Evolutionary conservation across 306 rosid genomes (phyloP), one percentile per base, ranked within the genome.

Genomic region (Dalbergia cultrata): DNA sequence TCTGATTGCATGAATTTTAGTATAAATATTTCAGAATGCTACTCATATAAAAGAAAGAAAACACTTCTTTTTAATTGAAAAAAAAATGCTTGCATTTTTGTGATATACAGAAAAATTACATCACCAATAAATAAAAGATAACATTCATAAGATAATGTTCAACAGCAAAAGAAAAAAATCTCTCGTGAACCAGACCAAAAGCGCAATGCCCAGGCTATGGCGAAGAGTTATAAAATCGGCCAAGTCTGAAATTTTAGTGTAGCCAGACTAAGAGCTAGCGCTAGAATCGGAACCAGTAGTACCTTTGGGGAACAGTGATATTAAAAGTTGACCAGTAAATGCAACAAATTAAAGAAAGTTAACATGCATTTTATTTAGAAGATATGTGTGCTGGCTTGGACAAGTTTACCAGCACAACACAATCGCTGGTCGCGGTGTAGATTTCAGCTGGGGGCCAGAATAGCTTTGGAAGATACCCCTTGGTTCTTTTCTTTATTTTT

Each of bases 291-390:
- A 50, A 50, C 18, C 57, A 50, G 57, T 50, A 1, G 57, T 50
- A n/a, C 7, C 57, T 50, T 50, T 50, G 17, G 57, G 57, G 57
- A 16, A n/a, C 57, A 13, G 2, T 4, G 57, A 7, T 13, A 50
- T 50, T 50, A 50, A 43, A 43, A 43, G 47, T 43, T 13, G 14
- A 50, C 17, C 45, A 0, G 47, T 4, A 50, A 50, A 50, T 50
- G 57, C 57, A 50, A 13, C 57, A 11, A 49, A 4, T 10, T 13
- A 12, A 5, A 4, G 13, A 9, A 47, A 37, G 5, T 37, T 47
- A 47, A 47, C 2, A 47, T 47, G 13, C 53, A 49, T 70, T 82
- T 82, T 74, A 74, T 76, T 74, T 67, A 18, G 34, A 45, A 18
- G 34, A 45, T 67, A 66, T 74, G 84, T 75, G 43, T 56, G 62